phyloP scores from a whole-genome alignment of 306 rosid genomes.

The Lathyrus sativus region DNA sequence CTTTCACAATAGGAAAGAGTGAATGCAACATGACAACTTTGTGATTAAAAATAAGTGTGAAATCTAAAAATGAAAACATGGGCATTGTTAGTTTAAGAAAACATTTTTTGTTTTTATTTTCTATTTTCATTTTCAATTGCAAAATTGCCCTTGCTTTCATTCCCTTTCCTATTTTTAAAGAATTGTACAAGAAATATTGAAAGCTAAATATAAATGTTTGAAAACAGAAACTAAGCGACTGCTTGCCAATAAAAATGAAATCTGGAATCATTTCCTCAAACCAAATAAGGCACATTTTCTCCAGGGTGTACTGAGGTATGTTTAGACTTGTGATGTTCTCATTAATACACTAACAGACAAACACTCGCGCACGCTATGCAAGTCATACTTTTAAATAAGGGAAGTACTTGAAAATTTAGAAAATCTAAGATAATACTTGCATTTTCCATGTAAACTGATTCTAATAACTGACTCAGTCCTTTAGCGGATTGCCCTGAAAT shows the following conservation, averaged over 20 bases:
- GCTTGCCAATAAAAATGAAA: not conserved
- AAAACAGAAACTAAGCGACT: not conserved
- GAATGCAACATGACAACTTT: not conserved
- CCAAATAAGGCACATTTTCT: not conserved
- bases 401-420: conserved; percentile 3
- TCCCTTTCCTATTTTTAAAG: not conserved
- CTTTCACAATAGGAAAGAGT: not conserved
- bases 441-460: conserved; percentile 72
- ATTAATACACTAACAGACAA: not conserved
- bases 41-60: not conserved
- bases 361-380: too few relatives aligned
- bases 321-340: conserved; percentile 10
- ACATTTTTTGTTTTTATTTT: not conserved
- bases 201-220: not conserved
- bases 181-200: not conserved
- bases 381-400: conserved; percentile 17
- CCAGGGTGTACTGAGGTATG: not conserved
- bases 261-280: not conserved
- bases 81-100: not conserved
- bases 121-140: not conserved
- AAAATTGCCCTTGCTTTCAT: not conserved
- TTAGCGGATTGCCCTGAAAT: conserved; percentile 73
- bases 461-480: conserved; percentile 67
- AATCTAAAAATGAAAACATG: not conserved
- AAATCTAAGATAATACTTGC: conserved; percentile 48